Evolutionary conservation across 805 yeast species (phyloP).

Genomic region (Sugiyamaella chiloensis): DNA sequence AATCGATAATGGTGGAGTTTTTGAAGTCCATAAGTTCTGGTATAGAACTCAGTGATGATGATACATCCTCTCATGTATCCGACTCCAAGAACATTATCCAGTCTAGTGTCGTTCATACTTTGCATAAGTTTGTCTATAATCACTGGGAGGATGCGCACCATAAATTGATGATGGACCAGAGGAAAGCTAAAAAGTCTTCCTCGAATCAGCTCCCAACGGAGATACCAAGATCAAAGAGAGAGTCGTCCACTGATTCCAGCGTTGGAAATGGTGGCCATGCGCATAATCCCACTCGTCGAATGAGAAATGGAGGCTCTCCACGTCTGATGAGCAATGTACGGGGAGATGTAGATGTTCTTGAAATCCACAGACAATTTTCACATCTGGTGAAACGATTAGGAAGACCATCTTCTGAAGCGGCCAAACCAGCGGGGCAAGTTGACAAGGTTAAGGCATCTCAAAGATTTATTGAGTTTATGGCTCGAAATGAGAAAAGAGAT

Average conservation of each 20-base stretch:
- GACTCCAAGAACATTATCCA: conserved; percentile 13
- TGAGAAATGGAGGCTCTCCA: not conserved
- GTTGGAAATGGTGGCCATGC: not conserved
- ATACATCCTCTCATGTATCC: conserved; percentile 14
- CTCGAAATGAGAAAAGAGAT: conserved; percentile 56
- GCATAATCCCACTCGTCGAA: not conserved
- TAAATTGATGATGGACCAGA: conserved; percentile 21
- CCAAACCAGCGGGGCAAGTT: not conserved
- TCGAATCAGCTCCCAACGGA: conserved; percentile 3
- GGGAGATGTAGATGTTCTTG: conserved; percentile 7
- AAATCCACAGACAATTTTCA: conserved; percentile 14
- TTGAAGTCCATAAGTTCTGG: conserved; percentile 7
- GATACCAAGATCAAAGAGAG: conserved; percentile 4
- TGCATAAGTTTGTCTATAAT: conserved; percentile 51
- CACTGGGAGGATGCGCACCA: conserved; percentile 42
- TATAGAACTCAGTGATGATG: conserved; percentile 20
- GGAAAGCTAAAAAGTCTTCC: conserved; percentile 12
- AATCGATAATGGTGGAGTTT: conserved; percentile 1
- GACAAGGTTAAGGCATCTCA: conserved; percentile 5
- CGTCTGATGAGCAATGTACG: not conserved
- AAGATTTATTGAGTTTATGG: conserved; percentile 69
- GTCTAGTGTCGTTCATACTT: conserved; percentile 29
- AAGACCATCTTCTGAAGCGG: conserved; percentile 14
- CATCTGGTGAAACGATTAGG: conserved; percentile 20
- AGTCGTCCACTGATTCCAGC: not conserved